Evolutionary conservation across 257 asterid genomes (phyloP).

Genomic region (Leptodermis oblonga): DNA sequence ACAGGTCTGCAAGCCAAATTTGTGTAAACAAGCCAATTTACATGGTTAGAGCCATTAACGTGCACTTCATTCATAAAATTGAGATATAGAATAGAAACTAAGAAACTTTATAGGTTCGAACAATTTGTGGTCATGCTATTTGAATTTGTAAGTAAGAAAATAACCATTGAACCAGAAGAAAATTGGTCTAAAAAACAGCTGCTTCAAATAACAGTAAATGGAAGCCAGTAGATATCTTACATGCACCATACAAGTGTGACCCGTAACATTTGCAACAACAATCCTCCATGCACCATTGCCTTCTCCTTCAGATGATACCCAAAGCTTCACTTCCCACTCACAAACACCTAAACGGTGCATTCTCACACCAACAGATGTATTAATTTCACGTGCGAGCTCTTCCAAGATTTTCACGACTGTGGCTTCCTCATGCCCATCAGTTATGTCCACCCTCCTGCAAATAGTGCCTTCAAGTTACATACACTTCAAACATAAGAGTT

Average conservation of each 20-base stretch:
- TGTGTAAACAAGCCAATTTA: neutral
- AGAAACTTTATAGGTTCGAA: neutral
- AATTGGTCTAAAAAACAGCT: neutral
- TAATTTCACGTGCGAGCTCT: conserved; percentile 64
- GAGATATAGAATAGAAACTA: neutral
- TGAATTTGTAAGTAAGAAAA: neutral
- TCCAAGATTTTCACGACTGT: conserved; percentile 61
- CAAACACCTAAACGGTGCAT: conserved; percentile 93
- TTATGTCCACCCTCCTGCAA: conserved; percentile 56
- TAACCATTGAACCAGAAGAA: neutral
- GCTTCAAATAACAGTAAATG: neutral
- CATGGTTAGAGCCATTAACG: neutral
- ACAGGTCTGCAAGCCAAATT: neutral
- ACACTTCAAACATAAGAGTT: neutral
- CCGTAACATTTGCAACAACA: conserved; percentile 80
- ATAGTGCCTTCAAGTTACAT: conserved; percentile 21
- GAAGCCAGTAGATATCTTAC: conserved; percentile 40
- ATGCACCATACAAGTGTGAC: conserved; percentile 92
- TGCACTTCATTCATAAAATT: conserved; percentile 2
- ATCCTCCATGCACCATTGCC: conserved; percentile 99
- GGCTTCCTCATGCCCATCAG: conserved; percentile 56
- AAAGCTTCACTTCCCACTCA: conserved; percentile 94
- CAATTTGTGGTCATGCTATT: neutral
- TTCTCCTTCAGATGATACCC: conserved; percentile 85
- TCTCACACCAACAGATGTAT: conserved; percentile 75